Base-by-base conservation (phyloP, 129 eudicot genomes). In the Arctium minus region DNA sequence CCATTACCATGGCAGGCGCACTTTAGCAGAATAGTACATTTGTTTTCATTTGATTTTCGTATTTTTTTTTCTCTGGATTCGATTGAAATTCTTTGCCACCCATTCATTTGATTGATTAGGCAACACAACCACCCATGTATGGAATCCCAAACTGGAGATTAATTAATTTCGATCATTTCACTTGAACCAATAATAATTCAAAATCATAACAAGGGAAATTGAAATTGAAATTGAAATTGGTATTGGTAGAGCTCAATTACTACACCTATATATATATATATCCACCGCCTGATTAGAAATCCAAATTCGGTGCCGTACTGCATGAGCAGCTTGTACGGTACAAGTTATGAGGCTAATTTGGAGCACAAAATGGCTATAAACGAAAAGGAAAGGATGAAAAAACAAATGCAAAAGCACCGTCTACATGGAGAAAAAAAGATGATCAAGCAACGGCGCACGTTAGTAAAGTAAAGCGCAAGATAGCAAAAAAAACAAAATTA, bases 361-460 rank as follows among this genome's bases (percentile, higher is more conserved):
- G 17, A 15, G 7, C 72, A 15, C 32, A 78, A 39, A 78, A 36
- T 9, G 11, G 17, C 4, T 32, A 9, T 35, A 60, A 60, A 0
- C 72, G 10, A 10, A 64, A 38, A 22, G 11, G 9, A 7, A 31
- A 44, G 35, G 31, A 68, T 39, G 42, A 44, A 56, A 50, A 56
- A 60, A 12, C 65, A 67, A 27, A 79, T 2, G 18, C 36, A 65
- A 33, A 62, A 78, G 18, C 74, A 78, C 53, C 22, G 67, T 64
- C 15, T 27, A 18, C 9, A 38, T 38, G 40, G 27, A 22, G 40
- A 4, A 36, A 8, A 42, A 69, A 9, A 78, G 42, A 68, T 79
- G 65, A 79, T 39, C 75, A 27, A n/a, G 80, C 37, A 70, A 67
- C 78, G 78, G 90, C 88, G 84, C 91, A 82, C 38, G 76, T 84